phyloP scores from a whole-genome alignment of 2,329 filamentous ascomycete species.

The Rutstroemia sydowiana region DNA sequence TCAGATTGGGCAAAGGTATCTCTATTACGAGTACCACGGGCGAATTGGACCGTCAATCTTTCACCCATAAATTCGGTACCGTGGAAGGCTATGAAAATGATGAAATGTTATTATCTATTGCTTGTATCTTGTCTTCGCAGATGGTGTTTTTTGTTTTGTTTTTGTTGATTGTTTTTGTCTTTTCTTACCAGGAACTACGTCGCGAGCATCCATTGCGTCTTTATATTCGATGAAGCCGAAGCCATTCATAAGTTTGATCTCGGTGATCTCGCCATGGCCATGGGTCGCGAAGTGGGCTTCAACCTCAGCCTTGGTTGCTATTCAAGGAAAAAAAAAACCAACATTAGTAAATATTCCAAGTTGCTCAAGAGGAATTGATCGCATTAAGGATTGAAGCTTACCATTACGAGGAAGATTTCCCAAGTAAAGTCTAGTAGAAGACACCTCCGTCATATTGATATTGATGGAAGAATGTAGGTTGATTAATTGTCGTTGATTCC shows the following conservation, averaged over 20 bases:
- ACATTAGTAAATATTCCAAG: too few relatives aligned
- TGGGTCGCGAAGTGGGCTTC: constrained; percentile 92
- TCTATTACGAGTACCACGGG: constrained; percentile 71
- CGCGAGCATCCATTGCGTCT: constrained; percentile 94
- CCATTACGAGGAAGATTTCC: constrained; percentile 95
- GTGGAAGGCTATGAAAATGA: constrained; percentile 51
- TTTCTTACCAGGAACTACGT: constrained; percentile 87
- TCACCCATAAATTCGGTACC: constrained; percentile 98
- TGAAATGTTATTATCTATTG: constrained; percentile 15
- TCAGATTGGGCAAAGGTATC: constrained; percentile 56
- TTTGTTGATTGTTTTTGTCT: constrained; percentile 10
- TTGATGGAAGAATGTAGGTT: constrained; percentile 4
- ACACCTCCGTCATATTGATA: constrained; percentile 70
- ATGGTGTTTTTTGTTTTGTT: too few relatives aligned
- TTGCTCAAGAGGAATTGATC: background rate
- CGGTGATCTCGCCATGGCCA: constrained; percentile 94
- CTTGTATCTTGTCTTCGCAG: background rate
- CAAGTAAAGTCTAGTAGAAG: constrained; percentile 90
- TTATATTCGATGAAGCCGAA: constrained; percentile 99
- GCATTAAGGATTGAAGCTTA: constrained; percentile 40
- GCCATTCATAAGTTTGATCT: constrained; percentile 99
- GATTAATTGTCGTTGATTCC: background rate
- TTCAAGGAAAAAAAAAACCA: constrained; percentile 20
- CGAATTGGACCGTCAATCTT: constrained; percentile 95
- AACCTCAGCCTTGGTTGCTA: constrained; percentile 95